Conservation (phyloP, 208 protist species). For the Trypanosoma platydactyli region DNA sequence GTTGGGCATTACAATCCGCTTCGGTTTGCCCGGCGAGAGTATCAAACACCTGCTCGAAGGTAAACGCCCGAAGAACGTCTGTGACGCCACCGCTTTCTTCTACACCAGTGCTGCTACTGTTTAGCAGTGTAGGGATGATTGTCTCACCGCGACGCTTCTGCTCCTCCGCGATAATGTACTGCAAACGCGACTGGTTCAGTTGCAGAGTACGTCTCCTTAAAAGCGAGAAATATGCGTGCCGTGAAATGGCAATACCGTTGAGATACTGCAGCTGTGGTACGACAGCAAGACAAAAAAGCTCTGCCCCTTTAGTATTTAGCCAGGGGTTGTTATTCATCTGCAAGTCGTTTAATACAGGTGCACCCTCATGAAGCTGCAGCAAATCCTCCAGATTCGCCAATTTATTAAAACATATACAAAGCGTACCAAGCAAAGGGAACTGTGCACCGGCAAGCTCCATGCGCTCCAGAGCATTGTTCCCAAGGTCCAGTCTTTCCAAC, state of each 20-base stretch:
- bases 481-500: constrained; percentile 58
- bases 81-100: neutral
- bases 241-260: constrained; percentile 20
- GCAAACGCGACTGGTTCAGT: constrained; percentile 12
- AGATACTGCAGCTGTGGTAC: constrained; percentile 22
- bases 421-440: constrained; percentile 26
- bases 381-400: constrained; percentile 47
- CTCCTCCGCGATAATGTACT: constrained; percentile 27
- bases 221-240: constrained; percentile 10
- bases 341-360: constrained; percentile 50
- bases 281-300: constrained; percentile 30
- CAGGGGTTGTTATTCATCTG: constrained; percentile 71
- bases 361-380: constrained; percentile 24
- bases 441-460: constrained; percentile 23
- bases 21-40: constrained; percentile 12
- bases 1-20: neutral
- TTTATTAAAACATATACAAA: constrained; percentile 64
- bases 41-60: constrained; percentile 25
- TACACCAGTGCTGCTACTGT: neutral
- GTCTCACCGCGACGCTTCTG: constrained; percentile 9
- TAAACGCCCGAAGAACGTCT: constrained; percentile 8
- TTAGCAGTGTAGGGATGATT: neutral
- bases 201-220: constrained; percentile 22
- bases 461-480: constrained; percentile 31
- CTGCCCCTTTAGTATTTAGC: constrained; percentile 25